Evolutionary conservation across 116 monocot species (phyloP).

Genomic region (Posidonia oceanica): DNA sequence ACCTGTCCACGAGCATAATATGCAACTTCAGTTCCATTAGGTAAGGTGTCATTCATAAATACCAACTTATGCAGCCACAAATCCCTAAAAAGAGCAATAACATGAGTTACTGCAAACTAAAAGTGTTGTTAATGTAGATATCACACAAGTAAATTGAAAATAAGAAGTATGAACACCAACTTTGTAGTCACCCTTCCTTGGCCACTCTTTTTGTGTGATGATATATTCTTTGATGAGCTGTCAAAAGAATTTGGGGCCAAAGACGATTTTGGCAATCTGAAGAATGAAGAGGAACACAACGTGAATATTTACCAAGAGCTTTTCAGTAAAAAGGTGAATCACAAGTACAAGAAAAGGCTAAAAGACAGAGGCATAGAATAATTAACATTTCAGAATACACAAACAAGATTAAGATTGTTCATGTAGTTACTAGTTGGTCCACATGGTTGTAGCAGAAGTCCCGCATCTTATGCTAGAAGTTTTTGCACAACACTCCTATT

Average conservation of each 20-base stretch:
- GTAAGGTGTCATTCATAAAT: conserved; percentile 62
- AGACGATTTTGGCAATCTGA: conserved; percentile 18
- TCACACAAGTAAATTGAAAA: neutral
- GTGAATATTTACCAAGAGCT: too few species aligned
- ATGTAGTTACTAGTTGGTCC: too few species aligned
- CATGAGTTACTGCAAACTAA: conserved; percentile 3
- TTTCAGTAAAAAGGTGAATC: neutral
- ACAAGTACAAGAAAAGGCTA: neutral
- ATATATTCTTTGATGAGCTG: conserved; percentile 23
- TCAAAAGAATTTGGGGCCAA: conserved; percentile 21
- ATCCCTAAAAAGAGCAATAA: conserved; percentile 43
- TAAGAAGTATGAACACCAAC: conserved; percentile 30
- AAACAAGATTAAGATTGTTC: too few species aligned
- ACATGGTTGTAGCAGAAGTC: neutral
- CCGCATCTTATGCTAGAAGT: neutral
- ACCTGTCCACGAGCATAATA: conserved; percentile 82
- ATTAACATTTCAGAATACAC: too few species aligned
- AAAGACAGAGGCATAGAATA: too few species aligned
- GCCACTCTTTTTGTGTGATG: conserved; percentile 35
- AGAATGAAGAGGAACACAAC: neutral
- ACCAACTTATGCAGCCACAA: conserved; percentile 73
- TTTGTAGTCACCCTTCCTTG: conserved; percentile 72
- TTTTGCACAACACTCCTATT: neutral
- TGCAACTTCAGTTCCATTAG: conserved; percentile 77
- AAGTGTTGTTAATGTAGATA: neutral